Base-by-base conservation (phyloP, 2,329 filamentous ascomycete genomes). In the Macrophomina pseudophaseolina region DNA sequence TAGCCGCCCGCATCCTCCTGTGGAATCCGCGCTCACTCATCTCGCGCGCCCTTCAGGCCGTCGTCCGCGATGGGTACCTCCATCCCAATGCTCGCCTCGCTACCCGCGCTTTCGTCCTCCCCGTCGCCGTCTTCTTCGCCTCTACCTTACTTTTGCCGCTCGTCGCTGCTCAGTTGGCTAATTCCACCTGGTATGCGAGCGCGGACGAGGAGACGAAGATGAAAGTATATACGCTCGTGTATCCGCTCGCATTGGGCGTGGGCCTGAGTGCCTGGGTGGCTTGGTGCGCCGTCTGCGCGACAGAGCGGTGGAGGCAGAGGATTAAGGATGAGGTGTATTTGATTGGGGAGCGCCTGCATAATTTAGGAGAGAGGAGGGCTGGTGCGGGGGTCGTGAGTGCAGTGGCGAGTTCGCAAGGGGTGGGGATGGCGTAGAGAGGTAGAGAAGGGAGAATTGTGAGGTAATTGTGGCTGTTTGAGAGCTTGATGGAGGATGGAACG, bases 281-380 rank as follows among this genome's bases (percentile, higher is more conserved):
- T n/a, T 76, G 72, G 33, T 79, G 80, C 32, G 79, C 83, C 65
- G 74, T 81, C 1, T 80, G 85, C 53, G 85, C 92, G 63, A 85
- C 95, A 62, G 86, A 87, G 54, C 82, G 87, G 23, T 98, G 94
- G 94, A 88, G 91, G 72, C 84, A 89, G 66, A 87, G 90, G 67
- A 93, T 99, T 54, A 85, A 93, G 46, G 96, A 99, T 77, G 96
- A 99, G 79, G 94, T 97, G 0, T 99, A 99, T 77, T 82, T 99
- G 52, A 95, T 98, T 74, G 95, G 95, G 2, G 94, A 99, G 81
- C 83, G 94, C 68, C 80, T 99, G 74, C 96, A 99, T 80, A 99
- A 99, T 78, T 97, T 97, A 79, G 92, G 93, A 2, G 89, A 91
- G 75, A 80, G 72, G 71, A 78, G 69, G 67, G 75, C 77, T 0